Base-by-base conservation (phyloP, 2,329 filamentous ascomycete species). In the Colletotrichum sp. region DNA sequence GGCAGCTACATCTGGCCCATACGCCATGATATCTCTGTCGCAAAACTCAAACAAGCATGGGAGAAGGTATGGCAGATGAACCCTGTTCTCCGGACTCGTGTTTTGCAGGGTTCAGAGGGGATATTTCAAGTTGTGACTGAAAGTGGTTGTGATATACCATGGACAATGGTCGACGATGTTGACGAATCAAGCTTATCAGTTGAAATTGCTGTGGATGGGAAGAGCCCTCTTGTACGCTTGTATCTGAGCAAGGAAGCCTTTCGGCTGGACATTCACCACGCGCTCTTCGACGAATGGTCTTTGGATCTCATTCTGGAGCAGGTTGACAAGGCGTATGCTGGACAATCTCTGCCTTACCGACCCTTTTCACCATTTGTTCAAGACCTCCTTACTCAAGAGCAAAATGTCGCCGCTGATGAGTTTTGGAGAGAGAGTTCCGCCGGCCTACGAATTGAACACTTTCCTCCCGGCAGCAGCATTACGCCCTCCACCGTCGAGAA, bases 21-120 rank as follows among this genome's bases (percentile, higher is more conserved):
- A 64, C 18, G 30, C 1, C 30, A 13, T 2, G 52, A 26, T 0
- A 60, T 65, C n/a, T n/a, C 64, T 15, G 32, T 26, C 16, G 24
- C 36, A n/a, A 71, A 55, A 3, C 84, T 84, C 78, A 80, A 81
- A 69, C 64, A 76, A 2, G 82, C 83, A 5, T 84, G 82, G 83
- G 75, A 77, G 9, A 26, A 15, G 8, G 71, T 76, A 44, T 24
- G 77, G 5, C 12, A 32, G 18, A 55, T 34, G 10, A 72, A 69
- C 55, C 26, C 26, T 32, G 65, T 60, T 49, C 68, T 77, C 6
- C 72, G 76, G 49, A 77, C 76, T 12, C 52, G 72, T 3, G 71
- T 77, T 24, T 39, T 74, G 16, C 57, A 72, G 2, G 15, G 60
- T 10, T 21, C 76, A 16, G 74, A 66, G n/a, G 49, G 32, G 8